Evolutionary conservation across 2,329 filamentous ascomycete genomes (phyloP).

Genomic region (Teratosphaeria zuluensis): DNA sequence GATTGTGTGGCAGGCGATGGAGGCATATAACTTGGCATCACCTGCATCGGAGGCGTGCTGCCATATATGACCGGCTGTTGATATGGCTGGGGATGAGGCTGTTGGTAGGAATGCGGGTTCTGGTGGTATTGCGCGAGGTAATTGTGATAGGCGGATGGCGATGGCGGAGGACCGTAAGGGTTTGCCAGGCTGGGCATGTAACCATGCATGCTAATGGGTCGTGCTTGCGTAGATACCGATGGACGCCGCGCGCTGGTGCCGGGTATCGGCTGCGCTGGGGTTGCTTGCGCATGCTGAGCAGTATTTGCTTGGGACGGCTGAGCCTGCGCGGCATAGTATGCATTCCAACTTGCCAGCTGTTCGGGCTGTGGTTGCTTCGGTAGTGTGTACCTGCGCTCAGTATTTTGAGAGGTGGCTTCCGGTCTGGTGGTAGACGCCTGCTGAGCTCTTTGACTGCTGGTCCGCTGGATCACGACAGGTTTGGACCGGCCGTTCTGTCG

Average conservation of each 20-base stretch:
- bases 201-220: conserved; percentile 14
- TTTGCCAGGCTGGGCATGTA: conserved; percentile 3
- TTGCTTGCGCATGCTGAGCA: background rate
- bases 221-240: conserved; percentile 7
- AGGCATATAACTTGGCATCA: conserved; percentile 13
- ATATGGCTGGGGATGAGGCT: conserved; percentile 3
- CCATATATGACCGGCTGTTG: background rate
- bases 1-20: conserved; percentile 12
- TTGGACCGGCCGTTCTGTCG: conserved; percentile 6
- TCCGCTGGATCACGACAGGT: conserved; percentile 16
- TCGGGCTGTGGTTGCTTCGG: conserved; percentile 1
- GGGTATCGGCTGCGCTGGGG: background rate
- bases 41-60: conserved; percentile 13
- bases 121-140: conserved; percentile 8
- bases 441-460: conserved; percentile 10
- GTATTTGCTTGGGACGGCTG: conserved; percentile 1
- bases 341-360: conserved; percentile 1
- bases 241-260: conserved; percentile 6
- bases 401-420: conserved; percentile 4
- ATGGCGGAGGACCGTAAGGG: conserved; percentile 14
- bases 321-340: background rate
- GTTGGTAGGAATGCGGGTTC: conserved; percentile 1
- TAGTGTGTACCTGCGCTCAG: conserved; percentile 17
- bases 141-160: conserved; percentile 19
- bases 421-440: conserved; percentile 5